phyloP scores from a whole-genome alignment of 2,329 filamentous ascomycete genomes.

The Cordyceps farinosa region DNA sequence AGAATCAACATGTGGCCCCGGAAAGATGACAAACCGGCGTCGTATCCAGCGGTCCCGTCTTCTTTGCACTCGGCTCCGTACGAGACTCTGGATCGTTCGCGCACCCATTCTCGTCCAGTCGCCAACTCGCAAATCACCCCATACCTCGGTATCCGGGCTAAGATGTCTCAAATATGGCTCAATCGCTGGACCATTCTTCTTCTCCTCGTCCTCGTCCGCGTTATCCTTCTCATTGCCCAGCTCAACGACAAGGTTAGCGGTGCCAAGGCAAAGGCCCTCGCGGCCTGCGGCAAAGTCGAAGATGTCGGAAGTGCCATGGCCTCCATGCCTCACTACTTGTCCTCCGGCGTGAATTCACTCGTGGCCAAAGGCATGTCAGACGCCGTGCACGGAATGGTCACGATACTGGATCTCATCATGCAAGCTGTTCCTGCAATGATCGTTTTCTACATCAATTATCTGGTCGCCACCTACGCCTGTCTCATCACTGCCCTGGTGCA shows the following conservation, averaged over 20 bases:
- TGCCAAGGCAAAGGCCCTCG: conserved; percentile 77
- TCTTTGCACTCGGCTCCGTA: conserved; percentile 37
- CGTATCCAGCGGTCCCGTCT: conserved; percentile 37
- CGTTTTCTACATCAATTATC: conserved; percentile 86
- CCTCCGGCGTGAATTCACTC: conserved; percentile 81
- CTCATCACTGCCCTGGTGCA: conserved; percentile 80
- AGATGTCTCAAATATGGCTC: conserved; percentile 94
- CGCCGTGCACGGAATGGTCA: conserved; percentile 74
- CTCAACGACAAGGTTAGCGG: conserved; percentile 71
- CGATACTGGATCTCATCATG: conserved; percentile 72
- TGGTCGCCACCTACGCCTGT: conserved; percentile 87
- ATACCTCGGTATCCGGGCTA: conserved; percentile 84
- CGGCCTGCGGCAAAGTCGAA: conserved; percentile 88
- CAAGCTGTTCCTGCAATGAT: conserved; percentile 84
- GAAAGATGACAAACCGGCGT: conserved; percentile 29
- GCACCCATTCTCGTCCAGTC: conserved; percentile 39
- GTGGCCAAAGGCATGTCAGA: conserved; percentile 76
- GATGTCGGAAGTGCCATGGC: conserved; percentile 92
- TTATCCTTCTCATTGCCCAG: conserved; percentile 70
- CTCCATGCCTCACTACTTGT: conserved; percentile 96
- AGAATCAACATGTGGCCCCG: conserved; percentile 37
- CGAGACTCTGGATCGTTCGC: conserved; percentile 33
- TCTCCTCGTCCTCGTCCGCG: conserved; percentile 76
- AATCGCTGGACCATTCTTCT: conserved; percentile 95
- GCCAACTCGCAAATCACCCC: conserved; percentile 74